A percentile compares a stretch with the other conserved stretches of the same genome.
phyloP scores from a whole-genome alignment of 2,329 filamentous ascomycete species.

The Beauveria varroae region DNA sequence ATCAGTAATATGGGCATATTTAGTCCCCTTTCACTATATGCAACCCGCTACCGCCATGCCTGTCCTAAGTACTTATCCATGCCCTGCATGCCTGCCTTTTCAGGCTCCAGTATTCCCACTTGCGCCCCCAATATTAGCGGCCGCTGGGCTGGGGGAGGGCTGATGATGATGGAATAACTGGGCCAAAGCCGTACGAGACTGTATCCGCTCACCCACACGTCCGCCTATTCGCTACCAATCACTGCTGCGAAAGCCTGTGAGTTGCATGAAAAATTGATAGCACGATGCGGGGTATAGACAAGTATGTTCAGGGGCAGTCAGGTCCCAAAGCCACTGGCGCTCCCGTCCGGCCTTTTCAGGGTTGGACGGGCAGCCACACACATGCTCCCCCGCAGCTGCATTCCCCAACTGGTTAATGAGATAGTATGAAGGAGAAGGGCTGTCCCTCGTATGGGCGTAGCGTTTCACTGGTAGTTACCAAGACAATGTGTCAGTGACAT shows the following conservation, averaged over 20 bases:
- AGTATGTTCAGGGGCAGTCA: background rate
- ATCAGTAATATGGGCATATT: no score
- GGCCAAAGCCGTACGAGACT: constrained; percentile 3
- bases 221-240: background rate
- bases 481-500: background rate
- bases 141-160: background rate
- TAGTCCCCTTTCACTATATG: no score
- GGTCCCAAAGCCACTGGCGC: background rate
- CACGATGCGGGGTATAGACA: background rate
- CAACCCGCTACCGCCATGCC: no score
- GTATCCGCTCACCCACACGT: background rate
- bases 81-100: background rate
- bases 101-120: background rate
- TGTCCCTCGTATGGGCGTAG: background rate
- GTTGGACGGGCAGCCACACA: background rate
- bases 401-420: background rate
- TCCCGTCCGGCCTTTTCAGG: background rate
- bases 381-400: background rate
- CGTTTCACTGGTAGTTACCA: background rate
- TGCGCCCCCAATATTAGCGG: background rate
- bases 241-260: background rate
- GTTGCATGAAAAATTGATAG: background rate
- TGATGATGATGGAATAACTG: background rate
- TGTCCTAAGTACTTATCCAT: no score
- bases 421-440: background rate